Evolutionary conservation across 2,329 filamentous ascomycete species (phyloP).

Genomic region (Didymella glomerata): DNA sequence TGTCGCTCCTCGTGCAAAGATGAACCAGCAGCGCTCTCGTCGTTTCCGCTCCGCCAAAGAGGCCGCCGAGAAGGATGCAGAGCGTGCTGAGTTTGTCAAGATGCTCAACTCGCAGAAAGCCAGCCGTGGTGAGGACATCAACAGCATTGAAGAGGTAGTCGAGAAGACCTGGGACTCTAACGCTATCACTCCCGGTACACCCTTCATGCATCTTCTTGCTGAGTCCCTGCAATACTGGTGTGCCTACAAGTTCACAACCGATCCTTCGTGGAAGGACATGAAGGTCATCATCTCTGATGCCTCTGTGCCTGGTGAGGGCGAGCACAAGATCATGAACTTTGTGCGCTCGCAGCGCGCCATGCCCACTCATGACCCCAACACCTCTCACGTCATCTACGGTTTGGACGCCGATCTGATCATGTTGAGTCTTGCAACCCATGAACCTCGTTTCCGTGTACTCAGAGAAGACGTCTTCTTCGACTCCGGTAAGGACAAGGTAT

Average conservation of each 20-base stretch:
- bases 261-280: slow-evolving; percentile 88
- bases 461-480: slow-evolving; percentile 97
- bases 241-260: slow-evolving; percentile 95
- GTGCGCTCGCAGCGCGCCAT: slow-evolving; percentile 91
- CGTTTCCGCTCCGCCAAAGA: slow-evolving; percentile 95
- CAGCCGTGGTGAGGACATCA: slow-evolving; percentile 61
- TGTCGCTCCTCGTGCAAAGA: slow-evolving; percentile 96
- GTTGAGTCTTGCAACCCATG: slow-evolving; percentile 95
- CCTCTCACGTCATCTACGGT: slow-evolving; percentile 96
- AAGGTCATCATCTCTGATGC: slow-evolving; percentile 99
- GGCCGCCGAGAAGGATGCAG: slow-evolving; percentile 89
- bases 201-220: slow-evolving; percentile 97
- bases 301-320: slow-evolving; percentile 95
- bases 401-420: slow-evolving; percentile 98
- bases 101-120: slow-evolving; percentile 79
- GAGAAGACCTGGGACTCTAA: slow-evolving; percentile 94
- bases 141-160: slow-evolving; percentile 67
- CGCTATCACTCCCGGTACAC: slow-evolving; percentile 92
- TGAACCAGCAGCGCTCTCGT: slow-evolving; percentile 98
- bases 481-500: slow-evolving; percentile 83
- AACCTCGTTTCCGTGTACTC: slow-evolving; percentile 94
- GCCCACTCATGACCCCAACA: slow-evolving; percentile 93
- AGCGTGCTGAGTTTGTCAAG: slow-evolving; percentile 87
- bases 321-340: slow-evolving; percentile 99
- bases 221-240: slow-evolving; percentile 94